Evolutionary conservation across 179 eudicot species (phyloP), one percentile per base, ranked within the genome.

Genomic region (Gypsophila paniculata): DNA sequence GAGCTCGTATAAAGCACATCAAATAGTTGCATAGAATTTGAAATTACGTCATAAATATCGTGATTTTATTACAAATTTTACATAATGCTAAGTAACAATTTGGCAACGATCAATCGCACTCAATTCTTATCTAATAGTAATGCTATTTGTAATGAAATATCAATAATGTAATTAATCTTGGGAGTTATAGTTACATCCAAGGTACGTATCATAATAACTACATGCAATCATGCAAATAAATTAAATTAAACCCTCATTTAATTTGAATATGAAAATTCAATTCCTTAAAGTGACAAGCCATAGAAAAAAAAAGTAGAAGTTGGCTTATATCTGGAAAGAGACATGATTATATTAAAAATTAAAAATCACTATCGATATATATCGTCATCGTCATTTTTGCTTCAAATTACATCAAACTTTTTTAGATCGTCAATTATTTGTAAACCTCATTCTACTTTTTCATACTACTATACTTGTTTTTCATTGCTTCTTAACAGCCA

Each of bases 301-400:
- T 71, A 78, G 65, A 76, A 59, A 59, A 80, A 80, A 42, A 58
- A 82, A 75, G 84, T 79, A 76, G 67, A 79, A 67, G 68, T 63
- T 81, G 77, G 83, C 64, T 79, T 78, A 73, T 58, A 74, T 70
- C 76, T 74, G 66, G 78, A 65, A 72, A 81, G 68, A 21, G 74
- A 70, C 72, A 63, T 70, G 46, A 42, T 42, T 42, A 42, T 0
- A 19, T 14, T 10, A n/a, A n/a, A n/a, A n/a, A n/a, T n/a, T n/a
- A n/a, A 36, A 58, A n/a, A 59, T 70, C 73, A 14, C 65, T 21
- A 39, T 66, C 72, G 5, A 74, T 70, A 11, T 71, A 59, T n/a
- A n/a, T n/a, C n/a, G n/a, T n/a, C n/a, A n/a, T 65, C 72, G 78
- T 78, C 75, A 42, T 51, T 3, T 39, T 71, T 74, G 69, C 74